These are phyloP conservation scores for Guadua angustifolia DNA, from an alignment of 176 grass and related monocot genomes.

Conservation along the genomic window DNA sequence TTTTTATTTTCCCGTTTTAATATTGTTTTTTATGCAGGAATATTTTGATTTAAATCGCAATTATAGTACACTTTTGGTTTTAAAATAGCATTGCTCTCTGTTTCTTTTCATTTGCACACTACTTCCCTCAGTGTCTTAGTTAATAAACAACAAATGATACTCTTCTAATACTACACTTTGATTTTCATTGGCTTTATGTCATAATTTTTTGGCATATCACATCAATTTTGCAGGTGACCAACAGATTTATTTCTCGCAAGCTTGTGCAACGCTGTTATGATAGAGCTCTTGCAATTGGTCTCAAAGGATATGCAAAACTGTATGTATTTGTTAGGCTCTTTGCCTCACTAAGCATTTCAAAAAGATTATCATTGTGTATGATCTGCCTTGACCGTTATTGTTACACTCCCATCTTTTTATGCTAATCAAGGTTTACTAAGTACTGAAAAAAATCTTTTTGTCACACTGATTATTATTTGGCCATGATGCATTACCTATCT, in stretches of 20 bases:
- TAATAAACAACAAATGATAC: slow-evolving; percentile 23
- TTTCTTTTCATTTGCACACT: slow-evolving; percentile 2
- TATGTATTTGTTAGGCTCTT: slow-evolving; percentile 50
- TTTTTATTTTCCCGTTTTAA: slow-evolving; percentile 4
- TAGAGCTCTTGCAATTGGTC: slow-evolving; percentile 89
- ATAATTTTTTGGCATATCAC: slow-evolving; percentile 46
- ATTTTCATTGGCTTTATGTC: not conserved
- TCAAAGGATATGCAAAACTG: slow-evolving; percentile 96
- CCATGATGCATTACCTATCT: slow-evolving; percentile 19
- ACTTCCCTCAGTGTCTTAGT: not conserved
- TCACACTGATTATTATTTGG: not conserved
- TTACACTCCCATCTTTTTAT: slow-evolving; percentile 1
- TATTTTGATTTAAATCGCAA: slow-evolving; percentile 10
- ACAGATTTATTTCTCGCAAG: slow-evolving; percentile 91
- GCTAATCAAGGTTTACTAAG: slow-evolving; percentile 14
- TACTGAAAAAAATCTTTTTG: slow-evolving; percentile 3
- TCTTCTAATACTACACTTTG: not conserved
- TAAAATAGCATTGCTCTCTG: not conserved
- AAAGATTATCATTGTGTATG: not conserved
- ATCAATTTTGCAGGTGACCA: slow-evolving; percentile 65
- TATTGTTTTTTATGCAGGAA: slow-evolving; percentile 8
- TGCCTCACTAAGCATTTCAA: not conserved
- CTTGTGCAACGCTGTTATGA: slow-evolving; percentile 78
- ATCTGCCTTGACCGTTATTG: not conserved
- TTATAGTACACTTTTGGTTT: not conserved